Evolutionary conservation across 257 asterid species (phyloP), one percentile per base, ranked within the genome.

Genomic region (Orobanche coerulescens): DNA sequence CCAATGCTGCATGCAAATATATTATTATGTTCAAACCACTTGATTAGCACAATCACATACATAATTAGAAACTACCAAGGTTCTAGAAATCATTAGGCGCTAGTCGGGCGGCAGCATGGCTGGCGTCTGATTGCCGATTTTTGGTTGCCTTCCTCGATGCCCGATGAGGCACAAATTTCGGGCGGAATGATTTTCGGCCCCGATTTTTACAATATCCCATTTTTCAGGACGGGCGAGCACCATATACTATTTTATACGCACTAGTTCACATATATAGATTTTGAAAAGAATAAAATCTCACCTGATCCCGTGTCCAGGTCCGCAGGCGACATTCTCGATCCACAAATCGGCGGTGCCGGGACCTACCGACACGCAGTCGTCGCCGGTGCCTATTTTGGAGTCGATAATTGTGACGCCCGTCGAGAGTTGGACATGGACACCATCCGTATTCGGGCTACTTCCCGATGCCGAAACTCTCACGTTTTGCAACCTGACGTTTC

Each of bases 281-380:
- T n/a, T n/a, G n/a, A n/a, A 26, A 26, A 26, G 5, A 26, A 25
- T 6, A 48, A 5, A 9, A 50, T 5, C 6, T 4, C 12, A 74
- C 83, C 91, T 84, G 24, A 84, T 76, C 44, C 91, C 87, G 2
- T 81, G 87, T 19, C 91, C 87, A 0, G 87, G 91, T 22, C 87
- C 85, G 2, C 91, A 81, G 0, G 30, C 31, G 0, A 78, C 62
- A 1, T 73, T 68, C 62, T 78, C 73, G 24, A 81, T 68, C 79
- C 65, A 73, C 58, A 84, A 50, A 40, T 78, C 69, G 33, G 68
- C 11, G n/a, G 79, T 16, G 11, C 85, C 91, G 0, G 85, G 85
- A 11, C 91, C 91, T 2, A 83, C 63, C 1, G 91, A 83, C 15
- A 83, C 56, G 25, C 91, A 83, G 12, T 83, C 91, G 12, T 83